Conservation (phyloP, 2,329 filamentous ascomycete species). For the Teratosphaeria epicoccoides region DNA sequence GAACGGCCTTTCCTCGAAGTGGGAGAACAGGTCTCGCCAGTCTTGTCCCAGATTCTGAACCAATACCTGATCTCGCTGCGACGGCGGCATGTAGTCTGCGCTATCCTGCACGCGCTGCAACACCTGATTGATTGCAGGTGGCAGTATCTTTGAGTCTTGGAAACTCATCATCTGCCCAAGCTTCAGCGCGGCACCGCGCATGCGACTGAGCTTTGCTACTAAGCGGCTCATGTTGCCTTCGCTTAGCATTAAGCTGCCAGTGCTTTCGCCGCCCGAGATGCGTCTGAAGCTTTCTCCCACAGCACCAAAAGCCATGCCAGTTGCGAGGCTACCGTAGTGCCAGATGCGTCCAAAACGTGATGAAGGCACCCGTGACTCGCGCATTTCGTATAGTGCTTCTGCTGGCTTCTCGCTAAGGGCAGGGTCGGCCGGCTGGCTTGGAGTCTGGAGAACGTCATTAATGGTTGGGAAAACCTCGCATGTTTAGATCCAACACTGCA, state of each 20-base stretch:
- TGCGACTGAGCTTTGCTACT: slow-evolving; percentile 83
- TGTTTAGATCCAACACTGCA: neutral
- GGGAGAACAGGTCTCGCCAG: slow-evolving; percentile 73
- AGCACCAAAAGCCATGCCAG: slow-evolving; percentile 89
- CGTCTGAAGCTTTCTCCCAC: slow-evolving; percentile 76
- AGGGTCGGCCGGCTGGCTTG: neutral
- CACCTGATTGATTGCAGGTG: slow-evolving; percentile 74
- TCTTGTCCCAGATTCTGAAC: slow-evolving; percentile 64
- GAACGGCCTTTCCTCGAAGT: slow-evolving; percentile 84
- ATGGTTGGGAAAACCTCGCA: neutral
- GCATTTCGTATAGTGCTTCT: slow-evolving; percentile 51
- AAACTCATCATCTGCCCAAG: slow-evolving; percentile 97
- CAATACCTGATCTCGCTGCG: slow-evolving; percentile 80
- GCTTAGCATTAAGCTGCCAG: slow-evolving; percentile 76
- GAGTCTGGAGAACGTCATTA: slow-evolving; percentile 3
- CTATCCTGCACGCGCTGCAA: slow-evolving; percentile 90
- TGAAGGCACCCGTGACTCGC: slow-evolving; percentile 83
- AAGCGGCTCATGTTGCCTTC: slow-evolving; percentile 85
- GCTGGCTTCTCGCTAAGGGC: slow-evolving; percentile 2
- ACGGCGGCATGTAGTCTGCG: slow-evolving; percentile 95
- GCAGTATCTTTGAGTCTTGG: slow-evolving; percentile 92
- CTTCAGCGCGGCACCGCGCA: slow-evolving; percentile 95
- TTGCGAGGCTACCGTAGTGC: slow-evolving; percentile 89
- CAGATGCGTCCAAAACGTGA: slow-evolving; percentile 78
- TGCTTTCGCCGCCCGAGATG: slow-evolving; percentile 55